Percentiles rank a stretch among this genome's conserved stretches.
phyloP scores from a whole-genome alignment of 371 early-diverging fungal species.

The Apophysomyces variabilis region DNA sequence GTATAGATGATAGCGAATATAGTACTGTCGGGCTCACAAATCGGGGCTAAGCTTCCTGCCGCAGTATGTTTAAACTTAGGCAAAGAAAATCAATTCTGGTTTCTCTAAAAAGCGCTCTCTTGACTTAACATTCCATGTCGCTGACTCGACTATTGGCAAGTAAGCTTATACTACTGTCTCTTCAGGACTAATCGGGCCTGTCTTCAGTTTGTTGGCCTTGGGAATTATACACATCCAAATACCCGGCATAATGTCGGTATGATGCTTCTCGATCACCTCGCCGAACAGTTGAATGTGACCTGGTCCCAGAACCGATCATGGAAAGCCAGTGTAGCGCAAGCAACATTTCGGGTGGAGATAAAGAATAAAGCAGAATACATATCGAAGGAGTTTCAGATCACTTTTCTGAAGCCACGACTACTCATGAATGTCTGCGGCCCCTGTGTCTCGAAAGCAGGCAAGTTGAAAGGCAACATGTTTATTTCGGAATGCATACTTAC shows the following conservation, averaged over 20 bases:
- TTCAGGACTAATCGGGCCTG: neutral
- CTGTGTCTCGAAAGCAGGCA: conserved; percentile 73
- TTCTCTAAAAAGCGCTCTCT: too few species aligned
- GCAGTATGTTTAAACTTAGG: neutral
- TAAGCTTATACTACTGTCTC: neutral
- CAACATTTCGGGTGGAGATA: conserved; percentile 22
- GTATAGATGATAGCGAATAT: too few species aligned
- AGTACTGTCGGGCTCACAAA: too few species aligned
- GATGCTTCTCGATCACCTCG: conserved; percentile 70
- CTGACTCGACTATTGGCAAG: conserved; percentile 4
- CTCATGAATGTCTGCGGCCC: conserved; percentile 77
- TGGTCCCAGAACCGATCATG: conserved; percentile 54
- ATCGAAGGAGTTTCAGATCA: conserved; percentile 44
- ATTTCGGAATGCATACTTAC: neutral
- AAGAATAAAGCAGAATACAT: conserved; percentile 22
- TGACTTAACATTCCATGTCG: neutral
- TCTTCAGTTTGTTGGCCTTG: conserved; percentile 71
- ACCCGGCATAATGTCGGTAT: conserved; percentile 81
- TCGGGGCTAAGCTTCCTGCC: too few species aligned
- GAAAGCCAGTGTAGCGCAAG: conserved; percentile 52
- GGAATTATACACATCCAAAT: conserved; percentile 66
- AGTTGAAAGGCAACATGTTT: neutral
- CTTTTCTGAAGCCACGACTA: conserved; percentile 65
- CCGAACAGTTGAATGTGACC: conserved; percentile 40
- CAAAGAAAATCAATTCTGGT: neutral